Evolutionary conservation across 305 asterid genomes (phyloP).

Genomic region (Fraxinus dipetala): DNA sequence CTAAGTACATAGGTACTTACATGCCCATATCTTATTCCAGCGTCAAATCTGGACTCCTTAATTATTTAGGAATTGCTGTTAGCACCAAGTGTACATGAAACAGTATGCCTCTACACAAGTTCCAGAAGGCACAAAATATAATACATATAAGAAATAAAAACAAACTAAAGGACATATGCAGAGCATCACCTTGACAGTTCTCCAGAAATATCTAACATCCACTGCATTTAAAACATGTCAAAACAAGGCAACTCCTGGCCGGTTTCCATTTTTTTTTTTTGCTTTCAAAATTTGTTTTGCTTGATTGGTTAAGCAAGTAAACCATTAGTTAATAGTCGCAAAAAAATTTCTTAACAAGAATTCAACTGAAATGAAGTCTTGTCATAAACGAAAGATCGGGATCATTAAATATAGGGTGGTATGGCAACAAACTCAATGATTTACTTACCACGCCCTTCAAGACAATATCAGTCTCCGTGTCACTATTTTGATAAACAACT

Average conservation of each 20-base stretch:
- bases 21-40: not conserved
- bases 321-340: not conserved
- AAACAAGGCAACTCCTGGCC: not conserved
- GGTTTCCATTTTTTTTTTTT: not conserved
- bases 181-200: not conserved
- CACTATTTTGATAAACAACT: slow-evolving; percentile 78
- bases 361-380: not conserved
- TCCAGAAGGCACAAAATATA: not conserved
- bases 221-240: not conserved
- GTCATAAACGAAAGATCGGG: not conserved
- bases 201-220: not conserved
- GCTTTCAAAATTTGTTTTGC: not conserved
- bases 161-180: not conserved
- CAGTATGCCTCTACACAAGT: not conserved
- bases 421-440: not conserved
- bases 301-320: not conserved
- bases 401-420: not conserved
- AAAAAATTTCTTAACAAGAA: not conserved
- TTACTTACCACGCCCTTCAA: slow-evolving; percentile 93
- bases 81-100: not conserved
- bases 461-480: slow-evolving; percentile 81
- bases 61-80: not conserved
- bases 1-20: not conserved
- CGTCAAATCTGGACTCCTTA: not conserved
- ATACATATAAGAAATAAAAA: not conserved